Evolutionary conservation across 768 basidiomycete genomes (phyloP), one percentile per base, ranked within the genome.

Genomic region (Termitomyces sp.): DNA sequence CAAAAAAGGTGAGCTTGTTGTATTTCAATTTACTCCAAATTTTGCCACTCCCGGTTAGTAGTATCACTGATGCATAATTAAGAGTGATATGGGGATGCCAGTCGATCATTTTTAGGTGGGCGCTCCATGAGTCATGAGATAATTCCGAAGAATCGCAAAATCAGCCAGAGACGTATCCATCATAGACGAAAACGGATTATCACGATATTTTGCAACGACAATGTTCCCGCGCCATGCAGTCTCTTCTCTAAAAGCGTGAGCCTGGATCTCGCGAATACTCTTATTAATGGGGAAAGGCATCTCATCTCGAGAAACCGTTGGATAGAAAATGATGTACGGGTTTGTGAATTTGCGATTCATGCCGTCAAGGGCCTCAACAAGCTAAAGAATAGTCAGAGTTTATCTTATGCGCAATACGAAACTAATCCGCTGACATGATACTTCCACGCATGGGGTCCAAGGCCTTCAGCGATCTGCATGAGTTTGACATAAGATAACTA

Each of bases 251-350:
- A 80, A 90, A n/a, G 71, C 68, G 32, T 69, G 68, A 22, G 83
- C 87, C 70, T 92, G 90, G 58, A 91, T 86, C 53, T 91, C 89
- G 26, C 81, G 81, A 59, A 92, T 79, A 62, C 78, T 79, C 65
- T 86, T 87, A 75, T 92, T 92, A 65, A 88, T 68, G 2, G 90
- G 90, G 71, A 92, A 92, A 14, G 87, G 81, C 85, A 87, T 88
- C 42, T 86, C 87, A 63, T 91, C 88, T 58, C 87, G 86, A 51
- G 89, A 88, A 38, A 88, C 69, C 49, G 78, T 74, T 2, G 90
- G 90, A 63, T 89, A 92, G 68, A 90, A 92, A 51, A 92, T 77
- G 64, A 91, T 84, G 74, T 92, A 92, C 13, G 90, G 90, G 60
- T 86, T 81, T 26, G 83, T 75, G 68, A 92, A 91, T 51, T 85